Evolutionary conservation across 768 basidiomycete species (phyloP), one percentile per base, ranked within the genome.

Genomic region (Tricholoma furcatifolium): DNA sequence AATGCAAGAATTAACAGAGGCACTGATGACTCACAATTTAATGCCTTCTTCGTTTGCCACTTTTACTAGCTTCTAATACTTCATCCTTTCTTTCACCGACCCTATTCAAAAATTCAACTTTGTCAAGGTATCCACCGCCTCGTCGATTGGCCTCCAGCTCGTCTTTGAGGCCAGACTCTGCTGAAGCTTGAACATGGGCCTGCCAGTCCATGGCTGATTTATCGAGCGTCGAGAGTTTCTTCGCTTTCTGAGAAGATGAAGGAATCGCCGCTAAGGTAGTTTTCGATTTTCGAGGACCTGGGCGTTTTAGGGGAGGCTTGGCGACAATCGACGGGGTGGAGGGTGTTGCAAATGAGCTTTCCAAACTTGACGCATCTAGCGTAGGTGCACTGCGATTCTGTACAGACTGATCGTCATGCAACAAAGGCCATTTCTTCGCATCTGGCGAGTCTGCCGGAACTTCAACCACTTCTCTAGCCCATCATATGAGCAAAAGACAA

Each of bases 141-240:
- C 85, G 79, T 43, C 85, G 74, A 54, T 91, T 86, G 3, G 81
- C 81, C 44, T 87, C 82, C n/a, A 94, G 75, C 55, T 90, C 87
- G 58, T 91, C 85, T 54, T 81, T 78, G 8, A 85, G 62, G 3
- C 73, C 78, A 0, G 73, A 51, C 17, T 65, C 62, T 21, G 67
- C 61, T 46, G 77, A 68, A 0, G 76, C 55, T 17, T 75, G 67
- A 12, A 91, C 67, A 59, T 93, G 90, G 0, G 81, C 68, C 24
- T 77, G 76, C 92, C 92, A 94, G 64, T 94, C 92, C 80, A 94
- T 83, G 11, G 87, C 83, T 0, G 88, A 91, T 66, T 93, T 93
- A 56, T 92, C 90, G 12, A 94, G 74, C 21, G 90, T 93, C 20
- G 87, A 84, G 7, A 94, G 74, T 68, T 88, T 93, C 65, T 87